Evolutionary conservation across 2,329 filamentous ascomycete species (phyloP), one percentile per base, ranked within the genome.

Genomic region (Penicillium brevicompactum): DNA sequence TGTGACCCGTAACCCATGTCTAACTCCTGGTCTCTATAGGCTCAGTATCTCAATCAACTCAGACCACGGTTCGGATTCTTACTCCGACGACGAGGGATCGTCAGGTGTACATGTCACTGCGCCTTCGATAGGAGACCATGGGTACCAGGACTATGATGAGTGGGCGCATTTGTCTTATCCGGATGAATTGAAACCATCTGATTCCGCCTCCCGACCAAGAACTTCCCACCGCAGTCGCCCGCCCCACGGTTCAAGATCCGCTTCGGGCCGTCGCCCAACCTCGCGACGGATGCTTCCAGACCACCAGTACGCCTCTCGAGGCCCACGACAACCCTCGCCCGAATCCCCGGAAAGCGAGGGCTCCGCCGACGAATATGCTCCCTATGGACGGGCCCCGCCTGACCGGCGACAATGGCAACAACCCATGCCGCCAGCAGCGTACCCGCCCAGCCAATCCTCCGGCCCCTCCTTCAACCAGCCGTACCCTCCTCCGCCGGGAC

Each of bases 301-400:
- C 53, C 73, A 71, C 51, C 72, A 73, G 46, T 67, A 67, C 50
- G 53, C 60, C 48, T 75, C 71, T 58, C 75, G 71, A 53, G 71
- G 70, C 58, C 77, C 68, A 60, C 76, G 67, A 67, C 76, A 73
- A 61, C 78, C 74, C 74, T 77, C 71, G 55, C 81, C 82, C 61
- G 77, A 78, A 59, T 78, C 81, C 61, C 78, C 84, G 52, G 83
- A 84, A 77, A 89, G 82, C 70, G 80, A 83, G 77, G 87, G 89
- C 70, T 82, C 82, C 34, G 80, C 82, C 32, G 80, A 90, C 22
- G 85, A 89, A n/a, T 87, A 82, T 68, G 73, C 76, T 59, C 59
- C 72, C 74, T 78, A 80, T 76, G 74, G 73, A 57, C 74, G 67
- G 18, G 1, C 18, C 46, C 61, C 64, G 48, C 70, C 67, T 22